Evolutionary conservation across 1,284 basidiomycete genomes (phyloP), one percentile per base, ranked within the genome.

Genomic region (Ganoderma multipileum): DNA sequence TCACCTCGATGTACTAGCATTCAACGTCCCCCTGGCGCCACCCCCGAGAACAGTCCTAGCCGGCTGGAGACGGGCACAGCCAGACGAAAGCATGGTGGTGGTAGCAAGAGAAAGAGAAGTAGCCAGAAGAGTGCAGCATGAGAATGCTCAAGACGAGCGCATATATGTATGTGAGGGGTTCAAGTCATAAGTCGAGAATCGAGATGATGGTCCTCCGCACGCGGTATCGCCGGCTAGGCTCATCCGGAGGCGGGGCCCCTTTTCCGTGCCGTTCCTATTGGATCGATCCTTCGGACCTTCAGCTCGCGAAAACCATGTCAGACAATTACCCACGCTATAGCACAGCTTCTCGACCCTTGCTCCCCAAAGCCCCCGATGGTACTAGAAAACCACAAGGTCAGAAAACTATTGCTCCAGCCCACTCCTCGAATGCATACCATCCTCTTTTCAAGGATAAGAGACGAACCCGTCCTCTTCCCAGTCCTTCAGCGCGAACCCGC

Each of bases 21-120:
- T 63, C 41, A 63, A 5, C 12, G 39, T 50, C 2, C 44, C 33
- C 58, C 60, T 63, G 18, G 71, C 50, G 52, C 55, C 18, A 6
- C 57, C 64, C 3, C 64, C 36, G 47, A 69, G 55, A 36, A 60
- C 62, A 33, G 64, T 33, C 20, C 52, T 42, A 1, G 68, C 64
- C 41, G 65, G 50, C 11, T 65, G 68, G 11, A 72, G 55, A 52
- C 61, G 66, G 36, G 69, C 28, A 30, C 64, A 67, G 16, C 69
- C 66, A 36, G 42, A 62, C 8, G 61, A 44, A 20, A 62, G 61
- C 61, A 62, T 62, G n/a, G n/a, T 26, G 55, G 30, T 38, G 36
- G 20, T 38, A 38, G 33, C 2, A 36, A 11, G 38, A 39, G n/a
- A 23, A 26, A 41, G 58, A 23, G 23, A 60, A 60, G 23, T 18